phyloP scores from a whole-genome alignment of 768 basidiomycete species.

The Agrocybe praecox region DNA sequence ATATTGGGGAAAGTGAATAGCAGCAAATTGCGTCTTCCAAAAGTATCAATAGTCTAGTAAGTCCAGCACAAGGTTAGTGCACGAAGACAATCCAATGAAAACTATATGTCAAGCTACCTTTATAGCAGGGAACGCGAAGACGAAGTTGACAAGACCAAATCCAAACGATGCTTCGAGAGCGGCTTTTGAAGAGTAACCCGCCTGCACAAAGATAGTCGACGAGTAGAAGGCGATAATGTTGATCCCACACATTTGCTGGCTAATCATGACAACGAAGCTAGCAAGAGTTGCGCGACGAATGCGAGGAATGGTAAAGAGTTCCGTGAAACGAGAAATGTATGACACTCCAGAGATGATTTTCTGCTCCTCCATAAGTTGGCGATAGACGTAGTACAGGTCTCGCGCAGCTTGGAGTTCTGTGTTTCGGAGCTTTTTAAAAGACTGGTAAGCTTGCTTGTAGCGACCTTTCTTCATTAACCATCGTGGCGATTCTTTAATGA shows the following conservation, averaged over 20 bases:
- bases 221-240: constrained; percentile 80
- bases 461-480: constrained; percentile 81
- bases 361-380: constrained; percentile 69
- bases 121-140: constrained; percentile 64
- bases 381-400: constrained; percentile 71
- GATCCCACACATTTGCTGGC: constrained; percentile 80
- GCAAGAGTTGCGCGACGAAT: constrained; percentile 46
- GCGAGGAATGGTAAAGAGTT: constrained; percentile 76
- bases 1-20: constrained; percentile 82
- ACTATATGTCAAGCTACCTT: constrained; percentile 43
- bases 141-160: constrained; percentile 61
- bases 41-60: constrained; percentile 64
- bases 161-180: constrained; percentile 66
- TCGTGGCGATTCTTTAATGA: constrained; percentile 63
- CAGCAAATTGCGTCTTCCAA: constrained; percentile 74
- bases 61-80: too few species aligned
- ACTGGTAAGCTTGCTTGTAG: constrained; percentile 62
- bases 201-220: constrained; percentile 63
- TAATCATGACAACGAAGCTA: constrained; percentile 58
- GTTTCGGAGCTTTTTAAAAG: constrained; percentile 65
- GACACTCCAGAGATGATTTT: constrained; percentile 51
- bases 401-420: constrained; percentile 73
- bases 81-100: constrained; percentile 21
- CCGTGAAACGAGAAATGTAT: constrained; percentile 48
- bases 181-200: constrained; percentile 50